Evolutionary conservation across 2,329 filamentous ascomycete species (phyloP).

Genomic region (Raffaelea deltoideospora): DNA sequence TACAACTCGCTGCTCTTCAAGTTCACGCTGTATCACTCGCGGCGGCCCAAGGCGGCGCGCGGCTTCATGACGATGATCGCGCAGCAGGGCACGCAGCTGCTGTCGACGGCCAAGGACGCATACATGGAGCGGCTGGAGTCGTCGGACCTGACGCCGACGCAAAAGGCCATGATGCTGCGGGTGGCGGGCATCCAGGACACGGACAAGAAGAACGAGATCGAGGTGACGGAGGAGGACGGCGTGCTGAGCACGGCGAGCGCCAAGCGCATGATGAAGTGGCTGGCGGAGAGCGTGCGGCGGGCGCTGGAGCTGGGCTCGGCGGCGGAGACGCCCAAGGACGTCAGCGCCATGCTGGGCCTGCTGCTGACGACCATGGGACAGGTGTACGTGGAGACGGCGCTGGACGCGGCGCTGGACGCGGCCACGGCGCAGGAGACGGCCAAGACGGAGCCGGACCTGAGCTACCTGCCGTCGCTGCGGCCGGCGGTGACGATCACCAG

Average conservation of each 20-base stretch:
- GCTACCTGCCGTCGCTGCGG: slow-evolving; percentile 64
- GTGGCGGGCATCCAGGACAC: slow-evolving; percentile 73
- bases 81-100: slow-evolving; percentile 76
- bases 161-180: slow-evolving; percentile 78
- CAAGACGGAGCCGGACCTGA: slow-evolving; percentile 77
- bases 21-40: slow-evolving; percentile 86
- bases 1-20: slow-evolving; percentile 91
- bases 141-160: slow-evolving; percentile 72
- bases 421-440: slow-evolving; percentile 61
- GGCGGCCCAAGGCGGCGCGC: slow-evolving; percentile 73
- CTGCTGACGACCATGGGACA: slow-evolving; percentile 80
- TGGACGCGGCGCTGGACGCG: slow-evolving; percentile 57
- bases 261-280: slow-evolving; percentile 97
- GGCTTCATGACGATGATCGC: slow-evolving; percentile 88
- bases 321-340: slow-evolving; percentile 85
- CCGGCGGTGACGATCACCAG: slow-evolving; percentile 79
- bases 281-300: slow-evolving; percentile 85
- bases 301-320: slow-evolving; percentile 80
- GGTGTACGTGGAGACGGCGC: slow-evolving; percentile 54
- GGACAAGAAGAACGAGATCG: slow-evolving; percentile 70
- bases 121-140: slow-evolving; percentile 83
- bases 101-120: slow-evolving; percentile 76
- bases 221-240: slow-evolving; percentile 82
- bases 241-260: slow-evolving; percentile 67
- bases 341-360: slow-evolving; percentile 68